phyloP scores from a whole-genome alignment of 2,329 filamentous ascomycete species.

The Leptodontidium sp. region DNA sequence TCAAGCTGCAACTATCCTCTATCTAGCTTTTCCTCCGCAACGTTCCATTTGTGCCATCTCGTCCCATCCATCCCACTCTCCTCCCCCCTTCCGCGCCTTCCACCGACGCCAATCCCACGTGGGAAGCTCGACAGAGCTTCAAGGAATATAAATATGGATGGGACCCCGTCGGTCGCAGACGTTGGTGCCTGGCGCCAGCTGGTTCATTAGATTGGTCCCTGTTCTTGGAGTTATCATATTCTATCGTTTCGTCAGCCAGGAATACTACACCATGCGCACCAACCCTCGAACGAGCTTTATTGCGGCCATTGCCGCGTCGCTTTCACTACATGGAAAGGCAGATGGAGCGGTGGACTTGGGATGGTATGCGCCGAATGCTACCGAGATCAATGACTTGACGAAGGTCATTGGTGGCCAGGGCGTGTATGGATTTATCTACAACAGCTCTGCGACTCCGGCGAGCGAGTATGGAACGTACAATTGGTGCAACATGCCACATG shows the following conservation, averaged over 20 bases:
- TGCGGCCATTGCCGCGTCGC: conserved; percentile 35
- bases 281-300: conserved; percentile 34
- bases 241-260: conserved; percentile 29
- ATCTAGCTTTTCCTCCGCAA: neutral
- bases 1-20: neutral
- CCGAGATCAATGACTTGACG: conserved; percentile 67
- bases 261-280: conserved; percentile 35
- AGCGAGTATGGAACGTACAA: conserved; percentile 72
- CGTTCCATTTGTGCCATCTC: conserved; percentile 24
- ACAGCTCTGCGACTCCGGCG: conserved; percentile 67
- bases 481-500: conserved; percentile 87
- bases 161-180: conserved; percentile 24
- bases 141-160: conserved; percentile 40
- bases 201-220: conserved; percentile 33
- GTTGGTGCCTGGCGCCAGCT: conserved; percentile 24
- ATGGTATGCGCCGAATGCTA: conserved; percentile 66
- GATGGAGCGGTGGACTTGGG: conserved; percentile 36
- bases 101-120: conserved; percentile 25
- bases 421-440: conserved; percentile 78
- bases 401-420: conserved; percentile 65
- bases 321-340: conserved; percentile 32
- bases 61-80: conserved; percentile 24
- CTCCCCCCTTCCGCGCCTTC: conserved; percentile 10
- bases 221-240: conserved; percentile 32
- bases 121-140: conserved; percentile 28